phyloP scores from a whole-genome alignment of 768 basidiomycete species.

The Rhizopogon salebrosus region DNA sequence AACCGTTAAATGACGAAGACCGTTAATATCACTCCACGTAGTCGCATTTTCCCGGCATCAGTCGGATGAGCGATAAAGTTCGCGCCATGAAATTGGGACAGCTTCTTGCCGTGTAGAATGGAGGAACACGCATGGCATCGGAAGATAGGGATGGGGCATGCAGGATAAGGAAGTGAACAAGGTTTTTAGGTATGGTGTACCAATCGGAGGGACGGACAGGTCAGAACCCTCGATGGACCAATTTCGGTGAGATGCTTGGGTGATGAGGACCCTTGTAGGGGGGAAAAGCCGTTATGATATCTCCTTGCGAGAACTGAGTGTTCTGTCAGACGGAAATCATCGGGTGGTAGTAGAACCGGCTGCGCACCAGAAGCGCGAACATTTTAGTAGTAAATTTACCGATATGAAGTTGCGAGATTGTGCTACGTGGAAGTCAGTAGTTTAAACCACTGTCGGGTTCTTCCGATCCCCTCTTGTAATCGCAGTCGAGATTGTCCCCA shows the following conservation, averaged over 20 bases:
- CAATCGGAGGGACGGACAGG: not conserved
- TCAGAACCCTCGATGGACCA: too few species aligned
- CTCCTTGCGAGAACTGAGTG: not conserved
- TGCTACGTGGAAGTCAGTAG: too few species aligned
- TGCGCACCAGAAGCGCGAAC: not conserved
- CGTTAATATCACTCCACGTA: not conserved
- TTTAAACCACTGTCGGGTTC: not conserved
- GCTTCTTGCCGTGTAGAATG: not conserved
- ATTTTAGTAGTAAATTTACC: not conserved
- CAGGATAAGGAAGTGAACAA: conserved; percentile 1
- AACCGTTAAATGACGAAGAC: not conserved
- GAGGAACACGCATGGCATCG: not conserved
- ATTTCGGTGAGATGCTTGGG: not conserved
- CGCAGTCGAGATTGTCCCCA: too few species aligned
- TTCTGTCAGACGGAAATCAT: not conserved
- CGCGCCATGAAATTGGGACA: not conserved
- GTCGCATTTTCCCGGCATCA: not conserved
- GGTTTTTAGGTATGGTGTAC: not conserved
- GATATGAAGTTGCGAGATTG: not conserved
- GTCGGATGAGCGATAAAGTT: not conserved
- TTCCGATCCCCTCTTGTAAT: not conserved
- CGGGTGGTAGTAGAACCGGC: not conserved
- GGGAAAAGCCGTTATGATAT: not conserved
- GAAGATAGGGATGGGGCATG: not conserved
- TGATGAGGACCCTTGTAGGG: not conserved